A percentile compares a stretch with the other conserved stretches of the same genome.
These are phyloP conservation scores for Venturia carpophila DNA, from an alignment of 2,329 filamentous ascomycete genomes.

Conservation along the genomic window DNA sequence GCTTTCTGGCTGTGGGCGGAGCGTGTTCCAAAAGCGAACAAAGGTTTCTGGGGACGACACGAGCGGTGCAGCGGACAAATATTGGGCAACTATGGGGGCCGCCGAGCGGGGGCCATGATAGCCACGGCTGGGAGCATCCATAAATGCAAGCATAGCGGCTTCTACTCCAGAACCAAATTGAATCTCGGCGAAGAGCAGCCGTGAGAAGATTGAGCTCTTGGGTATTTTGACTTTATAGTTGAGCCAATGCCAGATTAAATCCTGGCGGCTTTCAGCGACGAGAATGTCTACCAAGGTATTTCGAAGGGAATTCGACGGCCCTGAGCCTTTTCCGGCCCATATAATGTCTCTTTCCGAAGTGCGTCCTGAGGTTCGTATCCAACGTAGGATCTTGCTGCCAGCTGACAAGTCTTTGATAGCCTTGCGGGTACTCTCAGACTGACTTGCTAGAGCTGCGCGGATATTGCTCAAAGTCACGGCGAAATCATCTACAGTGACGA, in stretches of 20 bases:
- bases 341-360: constrained; percentile 1
- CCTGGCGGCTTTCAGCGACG: constrained; percentile 12
- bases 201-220: not conserved
- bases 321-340: not conserved
- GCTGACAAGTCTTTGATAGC: constrained; percentile 6
- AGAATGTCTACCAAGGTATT: constrained; percentile 13
- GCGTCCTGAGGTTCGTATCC: constrained; percentile 3
- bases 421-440: not conserved
- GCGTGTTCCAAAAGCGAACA: not conserved
- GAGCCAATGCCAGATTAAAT: constrained; percentile 10
- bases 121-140: not conserved
- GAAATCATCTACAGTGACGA: constrained; percentile 1
- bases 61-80: not conserved
- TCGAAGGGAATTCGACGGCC: not conserved
- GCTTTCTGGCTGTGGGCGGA: not conserved
- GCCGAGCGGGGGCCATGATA: not conserved
- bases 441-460: not conserved
- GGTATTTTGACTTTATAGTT: not conserved
- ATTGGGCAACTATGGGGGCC: not conserved
- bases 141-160: not conserved
- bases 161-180: constrained; percentile 1
- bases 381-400: constrained; percentile 8
- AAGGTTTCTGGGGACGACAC: not conserved
- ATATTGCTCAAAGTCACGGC: not conserved
- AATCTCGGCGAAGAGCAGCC: not conserved